Percentiles rank a stretch among this genome's conserved stretches.
phyloP scores from a whole-genome alignment of 495 filamentous ascomycete genomes.

The Cudoniella acicularis region DNA sequence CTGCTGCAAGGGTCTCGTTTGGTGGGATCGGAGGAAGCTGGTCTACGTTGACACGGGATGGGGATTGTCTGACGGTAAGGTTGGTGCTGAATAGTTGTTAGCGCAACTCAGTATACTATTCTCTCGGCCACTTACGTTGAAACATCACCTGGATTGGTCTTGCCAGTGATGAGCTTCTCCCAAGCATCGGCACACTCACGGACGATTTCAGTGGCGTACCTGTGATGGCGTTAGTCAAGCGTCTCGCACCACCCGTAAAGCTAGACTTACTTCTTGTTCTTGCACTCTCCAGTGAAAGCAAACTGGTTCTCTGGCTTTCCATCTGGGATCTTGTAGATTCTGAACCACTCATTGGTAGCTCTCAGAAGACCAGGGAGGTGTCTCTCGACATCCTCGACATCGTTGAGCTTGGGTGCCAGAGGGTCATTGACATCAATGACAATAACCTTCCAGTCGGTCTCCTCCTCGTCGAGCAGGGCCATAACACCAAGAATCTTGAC shows the following conservation, averaged over 20 bases:
- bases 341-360: conserved; percentile 99
- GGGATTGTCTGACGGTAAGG: conserved; percentile 64
- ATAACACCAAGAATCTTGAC: conserved; percentile 99
- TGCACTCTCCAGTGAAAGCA: conserved; percentile 99
- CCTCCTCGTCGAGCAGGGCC: conserved; percentile 98
- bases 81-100: conserved; percentile 63
- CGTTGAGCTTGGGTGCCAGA: conserved; percentile 91
- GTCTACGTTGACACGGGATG: conserved; percentile 57
- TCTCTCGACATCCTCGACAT: conserved; percentile 98
- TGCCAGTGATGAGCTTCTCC: conserved; percentile 91
- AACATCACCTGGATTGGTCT: conserved; percentile 70
- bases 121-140: conserved; percentile 64
- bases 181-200: conserved; percentile 95
- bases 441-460: conserved; percentile 99
- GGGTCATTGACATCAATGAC: conserved; percentile 99
- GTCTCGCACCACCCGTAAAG: too few species aligned
- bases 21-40: conserved; percentile 69
- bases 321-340: conserved; percentile 99
- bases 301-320: conserved; percentile 99
- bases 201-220: conserved; percentile 90
- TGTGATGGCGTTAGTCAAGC: conserved; percentile 23
- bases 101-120: conserved; percentile 5
- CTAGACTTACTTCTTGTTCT: conserved; percentile 84
- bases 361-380: conserved; percentile 95
- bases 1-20: conserved; percentile 73